phyloP scores from a whole-genome alignment of 2,329 filamentous ascomycete genomes.

The Penicillium psychrosexuale region DNA sequence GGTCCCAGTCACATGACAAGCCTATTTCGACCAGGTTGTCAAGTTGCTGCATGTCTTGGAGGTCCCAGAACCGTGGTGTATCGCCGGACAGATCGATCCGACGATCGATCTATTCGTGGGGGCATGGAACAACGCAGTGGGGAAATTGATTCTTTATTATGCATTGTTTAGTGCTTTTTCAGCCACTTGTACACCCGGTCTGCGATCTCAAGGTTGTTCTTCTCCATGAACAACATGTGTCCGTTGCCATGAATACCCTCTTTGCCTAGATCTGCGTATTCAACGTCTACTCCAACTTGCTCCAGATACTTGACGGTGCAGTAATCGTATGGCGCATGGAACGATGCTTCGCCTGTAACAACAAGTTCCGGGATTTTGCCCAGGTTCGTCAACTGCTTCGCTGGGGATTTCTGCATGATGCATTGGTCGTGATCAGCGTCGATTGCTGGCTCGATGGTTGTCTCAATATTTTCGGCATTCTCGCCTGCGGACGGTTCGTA shows the following conservation, averaged over 20 bases:
- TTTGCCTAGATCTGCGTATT: slow-evolving; percentile 47
- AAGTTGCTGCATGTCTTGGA: too few relatives aligned
- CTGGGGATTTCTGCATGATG: slow-evolving; percentile 39
- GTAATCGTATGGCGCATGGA: slow-evolving; percentile 56
- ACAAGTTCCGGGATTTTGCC: slow-evolving; percentile 49
- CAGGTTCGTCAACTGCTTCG: slow-evolving; percentile 50
- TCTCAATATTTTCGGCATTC: slow-evolving; percentile 11
- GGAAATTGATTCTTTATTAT: not conserved
- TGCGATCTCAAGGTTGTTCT: slow-evolving; percentile 19
- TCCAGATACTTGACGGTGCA: slow-evolving; percentile 52
- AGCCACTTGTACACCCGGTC: slow-evolving; percentile 2
- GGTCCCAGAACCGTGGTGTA: too few relatives aligned
- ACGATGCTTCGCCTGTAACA: slow-evolving; percentile 53
- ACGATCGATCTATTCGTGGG: too few relatives aligned
- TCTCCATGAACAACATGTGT: slow-evolving; percentile 44
- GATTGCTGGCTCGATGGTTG: not conserved
- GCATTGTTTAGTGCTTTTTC: not conserved
- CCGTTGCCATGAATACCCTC: slow-evolving; percentile 53
- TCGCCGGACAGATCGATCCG: too few relatives aligned
- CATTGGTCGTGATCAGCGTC: slow-evolving; percentile 27
- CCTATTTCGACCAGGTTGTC: too few relatives aligned
- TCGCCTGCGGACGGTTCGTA: slow-evolving; percentile 13
- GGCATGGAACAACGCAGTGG: not conserved
- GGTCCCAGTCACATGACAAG: too few relatives aligned
- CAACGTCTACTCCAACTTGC: slow-evolving; percentile 50